Evolutionary conservation across 108 stramenopile genomes (phyloP), one percentile per base, ranked within the genome.

Genomic region (Cyclotella cryptica): DNA sequence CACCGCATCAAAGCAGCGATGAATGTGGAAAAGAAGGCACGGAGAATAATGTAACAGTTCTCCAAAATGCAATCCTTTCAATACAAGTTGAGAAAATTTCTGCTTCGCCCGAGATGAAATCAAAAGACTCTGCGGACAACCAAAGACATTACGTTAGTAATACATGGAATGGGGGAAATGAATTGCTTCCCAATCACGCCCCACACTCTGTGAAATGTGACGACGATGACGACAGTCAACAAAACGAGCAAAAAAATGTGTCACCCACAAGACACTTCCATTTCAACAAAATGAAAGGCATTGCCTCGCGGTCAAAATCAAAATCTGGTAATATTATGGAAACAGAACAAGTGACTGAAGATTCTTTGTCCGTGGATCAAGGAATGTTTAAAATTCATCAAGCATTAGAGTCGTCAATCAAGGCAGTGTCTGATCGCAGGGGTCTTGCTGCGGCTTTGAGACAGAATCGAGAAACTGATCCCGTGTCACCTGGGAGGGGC

Each of bases 61-160:
- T 30, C 11, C 42, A 46, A 52, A 28, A 53, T 14, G 67, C 47
- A 68, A 52, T 49, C 8, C n/a, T 68, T 1, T 42, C 67, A 3
- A n/a, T 68, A 22, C 26, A 35, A 39, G 67, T 52, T 7, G 47
- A 52, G 18, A 51, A 43, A 51, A 42, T 35, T 1, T 8, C 13
- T 30, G 27, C 3, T 52, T 6, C 35, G 6, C 4, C 35, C 35
- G 6, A 35, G 2, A 35, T 35, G 35, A 35, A 35, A 6, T n/a
- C 51, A 51, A 68, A 68, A 30, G 47, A 39, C 15, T 68, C 40
- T 26, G n/a, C 0, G 22, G 8, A 41, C 5, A 13, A 65, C 43
- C 69, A 71, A 24, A 22, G 54, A 10, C 55, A 71, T 58, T 71
- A 57, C 29, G 40, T 71, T 40, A 58, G 44, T 44, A 24, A 29